phyloP scores from a whole-genome alignment of 1,284 basidiomycete genomes.

The Ceratobasidium sp. region DNA sequence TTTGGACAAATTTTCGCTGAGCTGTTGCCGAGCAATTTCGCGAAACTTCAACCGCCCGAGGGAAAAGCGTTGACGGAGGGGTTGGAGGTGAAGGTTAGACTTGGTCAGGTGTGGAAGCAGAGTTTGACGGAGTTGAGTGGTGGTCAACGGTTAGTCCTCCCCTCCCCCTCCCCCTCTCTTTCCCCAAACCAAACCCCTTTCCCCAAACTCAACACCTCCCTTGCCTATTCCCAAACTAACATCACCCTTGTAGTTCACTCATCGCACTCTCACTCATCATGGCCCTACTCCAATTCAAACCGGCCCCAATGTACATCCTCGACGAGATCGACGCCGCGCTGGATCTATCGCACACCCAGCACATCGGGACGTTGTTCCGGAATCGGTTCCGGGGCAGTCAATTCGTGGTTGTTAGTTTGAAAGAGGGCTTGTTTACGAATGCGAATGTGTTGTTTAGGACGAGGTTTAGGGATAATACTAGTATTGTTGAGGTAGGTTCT shows the following conservation, averaged over 20 bases:
- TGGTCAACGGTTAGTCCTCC: constrained; percentile 84
- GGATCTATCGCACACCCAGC: constrained; percentile 95
- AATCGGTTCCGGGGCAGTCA: constrained; percentile 98
- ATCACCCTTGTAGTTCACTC: constrained; percentile 75
- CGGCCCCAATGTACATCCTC: constrained; percentile 99
- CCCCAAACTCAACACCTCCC: no score
- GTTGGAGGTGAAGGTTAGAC: constrained; percentile 95
- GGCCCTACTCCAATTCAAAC: constrained; percentile 98
- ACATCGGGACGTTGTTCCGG: constrained; percentile 96
- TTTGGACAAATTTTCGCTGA: constrained; percentile 98
- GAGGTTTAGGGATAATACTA: constrained; percentile 92
- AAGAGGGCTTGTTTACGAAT: constrained; percentile 98
- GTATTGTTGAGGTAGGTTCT: constrained; percentile 76
- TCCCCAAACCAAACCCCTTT: neutral
- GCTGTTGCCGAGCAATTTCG: constrained; percentile 95
- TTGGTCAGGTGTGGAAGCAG: constrained; percentile 97
- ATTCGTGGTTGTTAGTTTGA: constrained; percentile 97
- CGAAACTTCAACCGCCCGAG: constrained; percentile 94
- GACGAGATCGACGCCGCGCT: constrained; percentile 99
- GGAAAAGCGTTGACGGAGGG: constrained; percentile 94
- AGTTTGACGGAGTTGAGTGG: constrained; percentile 97
- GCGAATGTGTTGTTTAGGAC: constrained; percentile 97
- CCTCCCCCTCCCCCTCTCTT: neutral
- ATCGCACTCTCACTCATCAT: constrained; percentile 98
- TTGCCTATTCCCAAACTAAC: neutral